These are phyloP conservation scores for Fusarium drepaniforme DNA, from an alignment of 2,329 filamentous ascomycete species.

Conservation along the genomic window DNA sequence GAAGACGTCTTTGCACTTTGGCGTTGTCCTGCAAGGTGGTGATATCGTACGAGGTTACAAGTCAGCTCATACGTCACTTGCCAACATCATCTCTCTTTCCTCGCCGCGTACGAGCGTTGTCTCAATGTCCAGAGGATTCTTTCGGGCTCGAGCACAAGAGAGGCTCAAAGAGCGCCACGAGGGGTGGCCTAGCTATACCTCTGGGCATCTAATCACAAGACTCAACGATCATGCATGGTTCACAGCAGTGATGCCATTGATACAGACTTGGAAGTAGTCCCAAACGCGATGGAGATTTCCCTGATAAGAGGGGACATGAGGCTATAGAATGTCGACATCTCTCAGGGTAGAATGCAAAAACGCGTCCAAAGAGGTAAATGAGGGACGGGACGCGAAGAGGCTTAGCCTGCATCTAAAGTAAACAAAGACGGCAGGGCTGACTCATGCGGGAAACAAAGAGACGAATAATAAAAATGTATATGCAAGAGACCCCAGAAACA, in stretches of 20 bases:
- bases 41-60: conserved; percentile 1
- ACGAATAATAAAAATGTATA: neutral
- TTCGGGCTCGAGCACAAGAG: neutral
- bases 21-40: neutral
- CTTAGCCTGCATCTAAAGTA: neutral
- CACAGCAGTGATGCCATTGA: neutral
- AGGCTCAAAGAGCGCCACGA: neutral
- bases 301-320: neutral
- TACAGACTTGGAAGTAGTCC: neutral
- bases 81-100: neutral
- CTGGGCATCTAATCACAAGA: neutral
- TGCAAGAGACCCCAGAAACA: neutral
- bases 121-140: neutral
- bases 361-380: neutral
- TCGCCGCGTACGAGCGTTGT: neutral
- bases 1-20: neutral
- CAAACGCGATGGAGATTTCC: neutral
- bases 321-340: neutral
- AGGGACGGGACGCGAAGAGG: neutral
- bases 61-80: neutral
- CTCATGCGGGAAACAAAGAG: neutral
- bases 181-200: neutral
- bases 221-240: neutral
- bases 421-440: neutral
- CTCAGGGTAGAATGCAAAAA: neutral